Evolutionary conservation across 345 rosid genomes (phyloP).

Genomic region (Bretschneidera sinensis): DNA sequence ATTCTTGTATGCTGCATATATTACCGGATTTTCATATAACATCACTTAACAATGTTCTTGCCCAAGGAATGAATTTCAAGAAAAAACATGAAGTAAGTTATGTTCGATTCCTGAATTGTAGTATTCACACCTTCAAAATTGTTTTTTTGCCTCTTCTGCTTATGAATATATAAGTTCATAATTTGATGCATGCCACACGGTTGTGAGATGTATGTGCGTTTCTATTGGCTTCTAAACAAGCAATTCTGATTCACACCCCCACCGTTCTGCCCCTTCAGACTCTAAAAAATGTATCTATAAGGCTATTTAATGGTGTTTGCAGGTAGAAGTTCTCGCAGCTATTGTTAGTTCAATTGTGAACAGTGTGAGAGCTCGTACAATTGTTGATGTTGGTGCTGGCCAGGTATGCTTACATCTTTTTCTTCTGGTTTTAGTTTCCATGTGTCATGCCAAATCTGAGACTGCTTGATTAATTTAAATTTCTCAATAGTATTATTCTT

Average conservation of each 20-base stretch:
- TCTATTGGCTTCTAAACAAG: not conserved
- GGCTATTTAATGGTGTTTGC: slow-evolving; percentile 20
- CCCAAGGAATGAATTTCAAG: slow-evolving; percentile 90
- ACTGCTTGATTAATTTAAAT: not conserved
- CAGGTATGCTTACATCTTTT: slow-evolving; percentile 45
- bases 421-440: not conserved
- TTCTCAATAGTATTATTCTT: slow-evolving; percentile 4
- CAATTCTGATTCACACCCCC: not conserved
- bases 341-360: slow-evolving; percentile 55
- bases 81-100: slow-evolving; percentile 77
- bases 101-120: slow-evolving; percentile 2
- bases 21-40: slow-evolving; percentile 40
- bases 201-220: not conserved
- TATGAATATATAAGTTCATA: no score
- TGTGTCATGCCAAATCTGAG: not conserved
- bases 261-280: slow-evolving; percentile 3
- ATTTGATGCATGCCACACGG: not conserved
- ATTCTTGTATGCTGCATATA: slow-evolving; percentile 30
- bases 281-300: slow-evolving; percentile 2
- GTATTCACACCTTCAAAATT: not conserved
- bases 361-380: slow-evolving; percentile 44
- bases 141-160: no score
- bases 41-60: slow-evolving; percentile 58
- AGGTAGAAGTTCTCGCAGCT: slow-evolving; percentile 91
- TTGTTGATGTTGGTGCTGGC: slow-evolving; percentile 94